A percentile compares a stretch with the other conserved stretches of the same genome.
These are phyloP conservation scores for Porogramme epimiltina DNA, from an alignment of 1,284 basidiomycete species.

Conservation along the genomic window DNA sequence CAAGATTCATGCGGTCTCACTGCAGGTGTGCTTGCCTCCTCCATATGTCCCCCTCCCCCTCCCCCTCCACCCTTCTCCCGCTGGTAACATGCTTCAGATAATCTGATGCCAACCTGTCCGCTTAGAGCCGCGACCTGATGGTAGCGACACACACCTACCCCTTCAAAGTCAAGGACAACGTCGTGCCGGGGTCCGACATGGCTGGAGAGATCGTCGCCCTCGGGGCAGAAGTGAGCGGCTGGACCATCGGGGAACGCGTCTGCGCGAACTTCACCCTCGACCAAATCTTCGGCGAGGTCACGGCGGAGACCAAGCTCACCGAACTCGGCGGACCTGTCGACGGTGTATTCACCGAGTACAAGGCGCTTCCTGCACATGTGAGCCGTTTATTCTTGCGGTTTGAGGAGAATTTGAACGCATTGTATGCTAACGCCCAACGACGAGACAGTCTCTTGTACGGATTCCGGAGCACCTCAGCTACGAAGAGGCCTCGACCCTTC, in stretches of 20 bases:
- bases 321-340: constrained; percentile 51
- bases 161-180: constrained; percentile 29
- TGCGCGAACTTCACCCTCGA: constrained; percentile 30
- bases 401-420: no score
- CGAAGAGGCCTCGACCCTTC: constrained; percentile 36
- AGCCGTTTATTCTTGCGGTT: constrained; percentile 41
- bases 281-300: constrained; percentile 21
- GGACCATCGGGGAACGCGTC: constrained; percentile 54
- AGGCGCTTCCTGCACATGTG: constrained; percentile 24
- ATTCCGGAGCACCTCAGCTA: constrained; percentile 37
- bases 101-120: neutral
- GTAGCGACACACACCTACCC: constrained; percentile 39
- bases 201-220: constrained; percentile 62
- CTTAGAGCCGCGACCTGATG: constrained; percentile 45
- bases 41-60: no score
- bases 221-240: constrained; percentile 47
- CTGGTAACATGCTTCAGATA: neutral
- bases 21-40: constrained; percentile 32
- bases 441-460: constrained; percentile 26
- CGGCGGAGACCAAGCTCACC: constrained; percentile 28
- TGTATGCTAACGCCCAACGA: neutral
- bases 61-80: neutral
- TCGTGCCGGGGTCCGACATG: constrained; percentile 61
- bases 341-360: constrained; percentile 60
- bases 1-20: constrained; percentile 52